Evolutionary conservation across 2,329 filamentous ascomycete genomes (phyloP).

Genomic region (Sporothrix globosa): DNA sequence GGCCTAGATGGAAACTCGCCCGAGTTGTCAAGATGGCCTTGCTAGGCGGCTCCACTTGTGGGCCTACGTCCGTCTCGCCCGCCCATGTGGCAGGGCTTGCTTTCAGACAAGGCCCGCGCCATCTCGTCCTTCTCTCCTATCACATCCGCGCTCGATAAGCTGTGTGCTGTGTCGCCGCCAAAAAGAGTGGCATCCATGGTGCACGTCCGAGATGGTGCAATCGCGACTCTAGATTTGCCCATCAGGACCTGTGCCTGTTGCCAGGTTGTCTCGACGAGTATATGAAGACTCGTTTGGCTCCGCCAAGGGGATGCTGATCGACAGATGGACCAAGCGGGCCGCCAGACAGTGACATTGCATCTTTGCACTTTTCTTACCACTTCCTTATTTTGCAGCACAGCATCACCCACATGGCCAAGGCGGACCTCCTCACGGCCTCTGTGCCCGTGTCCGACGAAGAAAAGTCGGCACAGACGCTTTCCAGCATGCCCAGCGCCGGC

Average conservation of each 20-base stretch:
- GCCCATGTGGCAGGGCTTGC: background rate
- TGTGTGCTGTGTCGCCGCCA: too few relatives aligned
- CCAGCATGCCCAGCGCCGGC: background rate
- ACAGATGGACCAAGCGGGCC: background rate
- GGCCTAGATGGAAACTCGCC: slow-evolving; percentile 25
- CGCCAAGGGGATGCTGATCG: slow-evolving; percentile 2
- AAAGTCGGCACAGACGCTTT: background rate
- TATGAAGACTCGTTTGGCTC: slow-evolving; percentile 24
- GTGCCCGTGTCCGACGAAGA: slow-evolving; percentile 8
- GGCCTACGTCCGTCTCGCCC: slow-evolving; percentile 22
- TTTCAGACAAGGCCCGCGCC: background rate
- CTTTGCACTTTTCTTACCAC: background rate
- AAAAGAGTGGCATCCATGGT: background rate
- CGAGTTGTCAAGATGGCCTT: slow-evolving; percentile 24
- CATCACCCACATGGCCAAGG: background rate
- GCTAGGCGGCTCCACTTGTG: background rate
- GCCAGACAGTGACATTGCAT: background rate
- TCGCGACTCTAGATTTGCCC: slow-evolving; percentile 23
- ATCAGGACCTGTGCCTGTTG: background rate
- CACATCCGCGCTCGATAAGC: background rate
- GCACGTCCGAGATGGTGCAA: slow-evolving; percentile 27
- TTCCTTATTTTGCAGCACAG: background rate
- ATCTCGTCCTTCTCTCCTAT: background rate
- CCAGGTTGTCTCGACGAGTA: slow-evolving; percentile 10
- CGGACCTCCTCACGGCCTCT: background rate